Conservation (phyloP, 1,284 basidiomycete species). For the Bjerkandera adusta region DNA sequence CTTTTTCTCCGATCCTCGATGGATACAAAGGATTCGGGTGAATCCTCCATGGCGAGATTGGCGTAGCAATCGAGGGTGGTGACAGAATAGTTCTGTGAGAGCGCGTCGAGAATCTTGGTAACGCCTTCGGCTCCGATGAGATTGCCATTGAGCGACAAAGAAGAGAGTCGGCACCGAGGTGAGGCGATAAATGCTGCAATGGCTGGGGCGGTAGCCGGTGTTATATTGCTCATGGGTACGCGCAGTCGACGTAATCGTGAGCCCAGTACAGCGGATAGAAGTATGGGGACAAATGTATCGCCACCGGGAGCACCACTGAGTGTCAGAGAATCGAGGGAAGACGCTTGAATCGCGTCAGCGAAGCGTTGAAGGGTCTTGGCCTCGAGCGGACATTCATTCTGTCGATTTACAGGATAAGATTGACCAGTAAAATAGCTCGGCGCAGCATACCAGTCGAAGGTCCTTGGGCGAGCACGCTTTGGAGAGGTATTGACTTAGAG, state of each 20-base stretch:
- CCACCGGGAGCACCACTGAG: conserved; percentile 44
- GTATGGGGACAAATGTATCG: conserved; percentile 48
- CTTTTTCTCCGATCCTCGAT: conserved; percentile 32
- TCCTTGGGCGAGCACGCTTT: background rate
- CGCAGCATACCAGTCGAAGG: background rate
- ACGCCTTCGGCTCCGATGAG: conserved; percentile 45
- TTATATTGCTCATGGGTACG: conserved; percentile 52
- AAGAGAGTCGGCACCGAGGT: conserved; percentile 46
- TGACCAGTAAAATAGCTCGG: background rate
- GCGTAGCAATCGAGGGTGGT: conserved; percentile 49
- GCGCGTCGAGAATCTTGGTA: conserved; percentile 41
- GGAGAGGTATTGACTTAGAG: background rate
- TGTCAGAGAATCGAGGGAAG: conserved; percentile 42
- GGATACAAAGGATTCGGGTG: conserved; percentile 24
- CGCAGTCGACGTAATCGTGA: conserved; percentile 52
- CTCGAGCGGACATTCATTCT: background rate
- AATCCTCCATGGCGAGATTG: conserved; percentile 31
- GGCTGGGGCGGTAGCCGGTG: conserved; percentile 38
- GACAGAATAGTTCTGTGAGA: conserved; percentile 51
- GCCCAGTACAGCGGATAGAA: conserved; percentile 47
- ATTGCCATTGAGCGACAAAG: conserved; percentile 58
- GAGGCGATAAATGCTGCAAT: conserved; percentile 54
- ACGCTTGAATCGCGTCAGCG: conserved; percentile 46
- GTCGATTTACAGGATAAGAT: too few relatives aligned
- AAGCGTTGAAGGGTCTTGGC: conserved; percentile 31